Conservation (phyloP, 106 monocot genomes). For the Narthecium ossifragum region DNA sequence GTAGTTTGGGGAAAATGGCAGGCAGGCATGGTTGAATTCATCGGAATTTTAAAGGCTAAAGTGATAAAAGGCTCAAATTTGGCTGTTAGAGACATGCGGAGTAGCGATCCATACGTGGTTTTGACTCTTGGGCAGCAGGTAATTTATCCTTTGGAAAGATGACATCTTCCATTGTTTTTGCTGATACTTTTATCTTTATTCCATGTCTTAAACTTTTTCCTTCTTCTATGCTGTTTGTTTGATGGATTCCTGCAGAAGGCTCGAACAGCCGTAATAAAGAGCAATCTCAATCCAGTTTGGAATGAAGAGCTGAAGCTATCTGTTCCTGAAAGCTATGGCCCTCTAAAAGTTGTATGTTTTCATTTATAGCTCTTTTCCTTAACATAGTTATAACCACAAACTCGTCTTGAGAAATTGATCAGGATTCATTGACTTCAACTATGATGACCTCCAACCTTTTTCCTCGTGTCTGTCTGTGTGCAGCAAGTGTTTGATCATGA, state of each 20-base stretch:
- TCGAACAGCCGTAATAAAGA: conserved; percentile 49
- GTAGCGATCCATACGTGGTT: conserved; percentile 82
- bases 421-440: not conserved
- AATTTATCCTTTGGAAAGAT: not conserved
- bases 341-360: conserved; percentile 64
- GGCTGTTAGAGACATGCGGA: conserved; percentile 66
- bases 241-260: conserved; percentile 53
- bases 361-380: not conserved
- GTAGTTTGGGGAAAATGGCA: conserved; percentile 3
- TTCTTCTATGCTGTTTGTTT: no score
- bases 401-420: not conserved
- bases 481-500: conserved; percentile 91
- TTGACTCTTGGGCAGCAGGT: conserved; percentile 67
- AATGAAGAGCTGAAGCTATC: conserved; percentile 67
- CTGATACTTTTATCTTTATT: no score
- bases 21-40: conserved; percentile 54
- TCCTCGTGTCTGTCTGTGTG: not conserved
- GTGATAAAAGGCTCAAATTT: conserved; percentile 60
- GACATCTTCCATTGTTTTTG: not conserved
- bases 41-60: conserved; percentile 70
- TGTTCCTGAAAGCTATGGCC: conserved; percentile 49
- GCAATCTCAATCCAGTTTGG: conserved; percentile 84
- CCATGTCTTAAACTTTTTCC: conserved; percentile 5
- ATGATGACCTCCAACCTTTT: not conserved
- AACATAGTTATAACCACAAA: not conserved